These are phyloP conservation scores for Nemania diffusa DNA, from an alignment of 2,329 filamentous ascomycete genomes.

Conservation along the genomic window DNA sequence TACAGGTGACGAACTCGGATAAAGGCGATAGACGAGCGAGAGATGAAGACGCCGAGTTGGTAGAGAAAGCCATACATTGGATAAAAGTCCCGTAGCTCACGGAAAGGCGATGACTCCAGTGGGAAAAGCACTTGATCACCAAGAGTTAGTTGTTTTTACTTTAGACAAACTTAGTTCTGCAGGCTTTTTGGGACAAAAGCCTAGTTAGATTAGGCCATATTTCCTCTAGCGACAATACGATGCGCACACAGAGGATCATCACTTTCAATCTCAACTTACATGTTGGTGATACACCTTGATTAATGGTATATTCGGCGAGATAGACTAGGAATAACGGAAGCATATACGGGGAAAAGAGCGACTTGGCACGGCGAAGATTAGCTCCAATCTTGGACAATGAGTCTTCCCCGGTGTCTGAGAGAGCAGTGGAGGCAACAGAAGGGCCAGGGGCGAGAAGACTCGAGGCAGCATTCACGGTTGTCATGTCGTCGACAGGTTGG, in stretches of 20 bases:
- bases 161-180: not conserved
- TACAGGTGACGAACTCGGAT: slow-evolving; percentile 84
- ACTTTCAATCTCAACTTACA: slow-evolving; percentile 37
- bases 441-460: slow-evolving; percentile 61
- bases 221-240: not conserved
- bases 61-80: slow-evolving; percentile 95
- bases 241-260: not conserved
- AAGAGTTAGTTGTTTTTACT: slow-evolving; percentile 11
- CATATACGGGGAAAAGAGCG: slow-evolving; percentile 85
- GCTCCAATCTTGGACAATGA: slow-evolving; percentile 51
- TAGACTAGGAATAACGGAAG: slow-evolving; percentile 91
- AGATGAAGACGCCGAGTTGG: slow-evolving; percentile 94
- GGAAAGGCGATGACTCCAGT: slow-evolving; percentile 78
- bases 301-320: slow-evolving; percentile 96
- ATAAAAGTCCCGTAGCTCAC: slow-evolving; percentile 86
- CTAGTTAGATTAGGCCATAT: not conserved
- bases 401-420: slow-evolving; percentile 49
- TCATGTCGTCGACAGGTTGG: slow-evolving; percentile 51
- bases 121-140: slow-evolving; percentile 75
- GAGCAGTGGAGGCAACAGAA: slow-evolving; percentile 54
- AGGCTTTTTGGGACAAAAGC: not conserved
- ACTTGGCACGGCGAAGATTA: slow-evolving; percentile 73
- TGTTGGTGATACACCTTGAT: slow-evolving; percentile 91
- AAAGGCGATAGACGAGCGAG: slow-evolving; percentile 89
- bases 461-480: slow-evolving; percentile 56